phyloP scores from a whole-genome alignment of 1,284 basidiomycete genomes.

The Lignosus rhinocerotis region DNA sequence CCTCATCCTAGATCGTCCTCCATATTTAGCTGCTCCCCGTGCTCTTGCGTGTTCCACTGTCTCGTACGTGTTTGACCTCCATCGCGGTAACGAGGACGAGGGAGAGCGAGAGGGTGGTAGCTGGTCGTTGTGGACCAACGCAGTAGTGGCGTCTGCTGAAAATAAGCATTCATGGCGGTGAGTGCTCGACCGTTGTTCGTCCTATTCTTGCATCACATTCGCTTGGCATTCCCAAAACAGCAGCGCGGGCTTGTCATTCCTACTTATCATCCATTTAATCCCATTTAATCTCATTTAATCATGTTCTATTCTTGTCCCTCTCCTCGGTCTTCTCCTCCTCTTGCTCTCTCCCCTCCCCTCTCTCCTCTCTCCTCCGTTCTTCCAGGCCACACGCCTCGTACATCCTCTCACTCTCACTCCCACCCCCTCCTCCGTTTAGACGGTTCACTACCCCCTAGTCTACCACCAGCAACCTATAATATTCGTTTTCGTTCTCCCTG shows the following conservation, averaged over 20 bases:
- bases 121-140: not conserved
- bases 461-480: slow-evolving; percentile 6
- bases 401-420: not conserved
- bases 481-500: slow-evolving; percentile 11
- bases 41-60: not conserved
- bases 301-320: slow-evolving; percentile 19
- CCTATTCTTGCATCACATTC: slow-evolving; percentile 20
- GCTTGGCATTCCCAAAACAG: slow-evolving; percentile 25
- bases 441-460: not conserved
- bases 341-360: not conserved
- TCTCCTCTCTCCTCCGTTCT: not conserved
- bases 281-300: too few relatives aligned
- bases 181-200: slow-evolving; percentile 7
- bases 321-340: not conserved
- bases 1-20: not conserved
- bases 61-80: not conserved
- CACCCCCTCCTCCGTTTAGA: not conserved
- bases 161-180: slow-evolving; percentile 27
- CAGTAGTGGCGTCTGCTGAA: slow-evolving; percentile 21
- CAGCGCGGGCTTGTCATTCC: slow-evolving; percentile 19
- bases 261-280: slow-evolving; percentile 23
- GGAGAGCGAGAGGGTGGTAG: not conserved
- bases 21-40: not conserved
- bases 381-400: not conserved
- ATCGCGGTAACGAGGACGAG: not conserved